These are phyloP conservation scores for Leccinum rimulosum DNA, from an alignment of 768 basidiomycete species.

Conservation along the genomic window DNA sequence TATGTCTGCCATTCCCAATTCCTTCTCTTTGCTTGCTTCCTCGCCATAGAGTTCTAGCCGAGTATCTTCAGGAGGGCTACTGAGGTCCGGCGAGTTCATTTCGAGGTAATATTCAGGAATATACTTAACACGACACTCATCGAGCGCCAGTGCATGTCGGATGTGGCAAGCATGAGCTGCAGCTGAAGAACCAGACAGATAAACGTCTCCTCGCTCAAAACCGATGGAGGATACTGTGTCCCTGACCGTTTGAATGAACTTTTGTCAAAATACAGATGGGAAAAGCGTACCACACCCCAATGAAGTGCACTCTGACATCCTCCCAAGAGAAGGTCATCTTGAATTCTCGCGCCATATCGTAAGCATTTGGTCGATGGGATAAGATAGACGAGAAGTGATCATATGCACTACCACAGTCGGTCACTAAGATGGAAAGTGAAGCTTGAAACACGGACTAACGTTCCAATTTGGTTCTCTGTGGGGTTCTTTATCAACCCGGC, in stretches of 20 bases:
- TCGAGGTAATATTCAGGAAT: conserved; percentile 39
- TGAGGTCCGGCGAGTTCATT: conserved; percentile 22
- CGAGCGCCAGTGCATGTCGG: conserved; percentile 61
- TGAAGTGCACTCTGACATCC: conserved; percentile 45
- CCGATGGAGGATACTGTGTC: conserved; percentile 67
- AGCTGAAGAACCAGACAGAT: conserved; percentile 53
- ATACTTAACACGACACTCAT: conserved; percentile 59
- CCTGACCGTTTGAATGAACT: conserved; percentile 32
- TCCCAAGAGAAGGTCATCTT: conserved; percentile 43
- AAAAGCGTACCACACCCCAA: conserved; percentile 46
- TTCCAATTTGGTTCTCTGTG: conserved; percentile 29
- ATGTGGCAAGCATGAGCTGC: conserved; percentile 55
- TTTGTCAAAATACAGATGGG: background rate
- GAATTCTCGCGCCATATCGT: conserved; percentile 30
- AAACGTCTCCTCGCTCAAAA: conserved; percentile 41
- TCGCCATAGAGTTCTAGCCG: conserved; percentile 17
- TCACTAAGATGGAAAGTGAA: background rate
- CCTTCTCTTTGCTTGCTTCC: background rate
- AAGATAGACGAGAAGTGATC: conserved; percentile 16
- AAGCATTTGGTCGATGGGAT: conserved; percentile 15
- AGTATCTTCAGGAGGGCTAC: conserved; percentile 13
- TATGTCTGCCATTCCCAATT: background rate
- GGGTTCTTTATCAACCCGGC: conserved; percentile 30
- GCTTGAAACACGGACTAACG: conserved; percentile 2
- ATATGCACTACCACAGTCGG: conserved; percentile 10